phyloP scores from a whole-genome alignment of 192 early-diverging fungal genomes.

The Gaertneriomyces semiglobifer region DNA sequence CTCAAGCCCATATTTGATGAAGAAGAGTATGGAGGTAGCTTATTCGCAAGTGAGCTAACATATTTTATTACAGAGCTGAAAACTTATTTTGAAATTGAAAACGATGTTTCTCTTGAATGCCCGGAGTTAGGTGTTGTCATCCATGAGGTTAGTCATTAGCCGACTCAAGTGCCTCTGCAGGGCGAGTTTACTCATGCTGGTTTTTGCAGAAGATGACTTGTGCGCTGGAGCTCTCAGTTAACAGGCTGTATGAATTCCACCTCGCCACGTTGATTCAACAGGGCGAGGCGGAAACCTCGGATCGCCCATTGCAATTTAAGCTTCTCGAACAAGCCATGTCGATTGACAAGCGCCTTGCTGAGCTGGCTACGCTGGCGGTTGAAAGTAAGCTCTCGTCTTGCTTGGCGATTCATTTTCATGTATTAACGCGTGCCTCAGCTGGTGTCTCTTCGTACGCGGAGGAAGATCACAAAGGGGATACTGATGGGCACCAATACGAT shows the following conservation, averaged over 20 bases:
- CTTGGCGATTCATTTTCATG: too few species aligned
- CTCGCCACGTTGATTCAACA: background rate
- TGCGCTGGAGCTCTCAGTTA: conserved; percentile 1
- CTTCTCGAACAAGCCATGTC: conserved; percentile 11
- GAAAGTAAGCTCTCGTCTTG: too few species aligned
- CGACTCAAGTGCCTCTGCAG: background rate
- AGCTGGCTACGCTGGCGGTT: background rate
- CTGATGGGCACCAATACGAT: too few species aligned
- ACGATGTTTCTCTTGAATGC: conserved; percentile 18
- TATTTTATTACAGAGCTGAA: conserved; percentile 25
- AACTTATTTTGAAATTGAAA: conserved; percentile 21
- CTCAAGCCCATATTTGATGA: conserved; percentile 26
- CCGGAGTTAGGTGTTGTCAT: conserved; percentile 15
- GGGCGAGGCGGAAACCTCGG: background rate
- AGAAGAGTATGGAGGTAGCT: conserved; percentile 10
- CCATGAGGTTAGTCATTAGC: conserved; percentile 14
- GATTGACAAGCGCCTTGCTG: conserved; percentile 14
- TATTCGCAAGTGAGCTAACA: conserved; percentile 24
- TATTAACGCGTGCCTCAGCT: too few species aligned
- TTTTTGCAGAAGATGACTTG: conserved; percentile 5
- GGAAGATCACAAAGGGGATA: too few species aligned
- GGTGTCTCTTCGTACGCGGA: too few species aligned
- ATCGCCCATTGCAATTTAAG: conserved; percentile 9
- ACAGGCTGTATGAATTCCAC: conserved; percentile 19
- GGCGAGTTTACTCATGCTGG: background rate